Percentiles rank a stretch among this genome's conserved stretches.
Evolutionary conservation across 345 rosid genomes (phyloP).

Genomic region (Boechera divaricarpa): DNA sequence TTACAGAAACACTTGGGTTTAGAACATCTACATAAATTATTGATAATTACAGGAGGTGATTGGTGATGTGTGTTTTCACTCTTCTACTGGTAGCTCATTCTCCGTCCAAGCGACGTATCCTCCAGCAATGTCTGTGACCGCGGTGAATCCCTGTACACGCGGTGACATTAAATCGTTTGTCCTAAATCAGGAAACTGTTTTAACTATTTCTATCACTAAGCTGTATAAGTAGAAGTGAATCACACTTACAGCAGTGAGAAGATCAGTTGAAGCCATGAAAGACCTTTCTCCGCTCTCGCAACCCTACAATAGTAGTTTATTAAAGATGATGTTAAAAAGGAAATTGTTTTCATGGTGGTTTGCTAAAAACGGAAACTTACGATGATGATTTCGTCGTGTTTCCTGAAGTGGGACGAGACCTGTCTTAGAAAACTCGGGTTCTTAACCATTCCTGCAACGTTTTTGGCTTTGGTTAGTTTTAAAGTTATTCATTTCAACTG

Average conservation of each 20-base stretch:
- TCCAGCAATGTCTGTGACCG: slow-evolving; percentile 72
- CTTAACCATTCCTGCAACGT: slow-evolving; percentile 65
- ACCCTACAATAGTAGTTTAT: slow-evolving; percentile 54
- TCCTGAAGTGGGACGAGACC: slow-evolving; percentile 62
- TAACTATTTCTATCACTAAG: background rate
- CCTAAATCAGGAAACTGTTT: background rate
- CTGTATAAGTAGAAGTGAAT: background rate
- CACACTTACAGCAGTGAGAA: slow-evolving; percentile 68
- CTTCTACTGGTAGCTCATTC: slow-evolving; percentile 73
- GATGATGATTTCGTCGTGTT: slow-evolving; percentile 79
- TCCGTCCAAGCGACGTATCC: slow-evolving; percentile 77
- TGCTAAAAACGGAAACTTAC: slow-evolving; percentile 47
- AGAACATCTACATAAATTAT: slow-evolving; percentile 25
- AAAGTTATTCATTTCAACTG: background rate
- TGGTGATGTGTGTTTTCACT: slow-evolving; percentile 29
- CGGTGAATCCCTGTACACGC: slow-evolving; percentile 69
- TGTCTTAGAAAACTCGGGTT: slow-evolving; percentile 67
- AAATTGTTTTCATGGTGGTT: background rate
- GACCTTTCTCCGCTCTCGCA: slow-evolving; percentile 79
- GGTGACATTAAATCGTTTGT: background rate
- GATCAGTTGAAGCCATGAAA: slow-evolving; percentile 80
- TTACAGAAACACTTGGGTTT: slow-evolving; percentile 20
- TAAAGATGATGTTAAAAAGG: background rate
- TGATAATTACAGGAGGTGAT: slow-evolving; percentile 8
- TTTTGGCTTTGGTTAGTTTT: background rate